Evolutionary conservation across 331 rosid species (phyloP).

Genomic region (Stylosanthes scabra): DNA sequence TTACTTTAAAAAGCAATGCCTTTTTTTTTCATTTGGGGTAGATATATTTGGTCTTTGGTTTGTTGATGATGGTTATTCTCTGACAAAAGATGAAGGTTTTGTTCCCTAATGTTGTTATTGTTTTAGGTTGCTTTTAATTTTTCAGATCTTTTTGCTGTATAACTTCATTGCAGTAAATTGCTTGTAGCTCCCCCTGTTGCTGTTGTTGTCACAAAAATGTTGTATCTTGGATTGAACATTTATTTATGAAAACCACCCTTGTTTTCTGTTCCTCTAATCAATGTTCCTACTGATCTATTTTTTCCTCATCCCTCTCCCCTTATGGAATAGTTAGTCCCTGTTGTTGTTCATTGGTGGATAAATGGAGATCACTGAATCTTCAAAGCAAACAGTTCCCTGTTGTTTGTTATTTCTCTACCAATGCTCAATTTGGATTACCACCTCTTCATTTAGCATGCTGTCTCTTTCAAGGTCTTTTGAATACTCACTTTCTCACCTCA

Average conservation of each 20-base stretch:
- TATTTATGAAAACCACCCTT: background rate
- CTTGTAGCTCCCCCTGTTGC: background rate
- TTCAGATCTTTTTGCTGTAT: background rate
- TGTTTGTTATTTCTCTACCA: no score
- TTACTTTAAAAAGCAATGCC: constrained; percentile 8
- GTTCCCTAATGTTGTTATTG: constrained; percentile 12
- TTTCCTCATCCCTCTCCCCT: background rate
- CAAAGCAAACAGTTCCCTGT: no score
- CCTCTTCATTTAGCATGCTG: no score
- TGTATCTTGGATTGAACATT: constrained; percentile 25
- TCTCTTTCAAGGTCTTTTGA: no score
- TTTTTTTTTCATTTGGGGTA: constrained; percentile 25
- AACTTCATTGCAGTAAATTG: constrained; percentile 5
- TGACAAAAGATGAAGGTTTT: constrained; percentile 8
- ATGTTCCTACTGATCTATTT: background rate
- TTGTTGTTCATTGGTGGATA: no score
- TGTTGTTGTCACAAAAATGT: background rate
- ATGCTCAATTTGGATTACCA: no score
- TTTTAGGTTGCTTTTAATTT: constrained; percentile 12
- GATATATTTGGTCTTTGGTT: constrained; percentile 35
- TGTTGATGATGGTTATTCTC: constrained; percentile 36
- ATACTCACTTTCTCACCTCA: no score
- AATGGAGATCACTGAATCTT: no score
- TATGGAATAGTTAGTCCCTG: no score
- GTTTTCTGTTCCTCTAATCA: background rate